Conservation (phyloP, 31 red algal species). For the Odonthalia washingtoniensis region DNA sequence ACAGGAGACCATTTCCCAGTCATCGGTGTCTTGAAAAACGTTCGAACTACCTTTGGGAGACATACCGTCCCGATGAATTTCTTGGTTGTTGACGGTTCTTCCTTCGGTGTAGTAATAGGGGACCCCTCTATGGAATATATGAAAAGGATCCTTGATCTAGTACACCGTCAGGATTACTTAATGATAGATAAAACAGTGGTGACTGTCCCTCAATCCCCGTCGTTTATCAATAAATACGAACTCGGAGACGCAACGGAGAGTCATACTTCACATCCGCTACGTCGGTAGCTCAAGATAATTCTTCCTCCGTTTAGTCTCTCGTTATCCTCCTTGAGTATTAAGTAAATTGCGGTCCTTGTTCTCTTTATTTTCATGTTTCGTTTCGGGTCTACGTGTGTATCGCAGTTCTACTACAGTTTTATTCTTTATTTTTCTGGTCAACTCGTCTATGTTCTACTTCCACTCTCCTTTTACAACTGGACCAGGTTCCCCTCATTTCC, state of each 20-base stretch:
- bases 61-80: neutral
- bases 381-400: too few relatives aligned
- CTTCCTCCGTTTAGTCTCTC: too few relatives aligned
- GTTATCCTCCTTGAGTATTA: too few relatives aligned
- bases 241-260: neutral
- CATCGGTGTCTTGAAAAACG: neutral
- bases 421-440: too few relatives aligned
- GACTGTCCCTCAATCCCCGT: neutral
- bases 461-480: too few relatives aligned
- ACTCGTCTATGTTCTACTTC: too few relatives aligned
- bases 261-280: neutral
- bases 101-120: slow-evolving; percentile 5
- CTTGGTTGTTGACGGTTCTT: neutral
- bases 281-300: neutral
- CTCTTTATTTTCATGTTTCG: too few relatives aligned
- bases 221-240: neutral
- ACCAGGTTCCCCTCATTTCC: too few relatives aligned
- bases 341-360: too few relatives aligned
- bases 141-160: neutral
- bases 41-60: neutral
- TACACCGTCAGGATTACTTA: neutral
- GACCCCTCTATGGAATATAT: neutral
- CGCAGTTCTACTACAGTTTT: too few relatives aligned
- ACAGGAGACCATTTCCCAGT: neutral
- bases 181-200: neutral